Conservation (phyloP, 2,329 filamentous ascomycete species). For the Pyricularia sp. region DNA sequence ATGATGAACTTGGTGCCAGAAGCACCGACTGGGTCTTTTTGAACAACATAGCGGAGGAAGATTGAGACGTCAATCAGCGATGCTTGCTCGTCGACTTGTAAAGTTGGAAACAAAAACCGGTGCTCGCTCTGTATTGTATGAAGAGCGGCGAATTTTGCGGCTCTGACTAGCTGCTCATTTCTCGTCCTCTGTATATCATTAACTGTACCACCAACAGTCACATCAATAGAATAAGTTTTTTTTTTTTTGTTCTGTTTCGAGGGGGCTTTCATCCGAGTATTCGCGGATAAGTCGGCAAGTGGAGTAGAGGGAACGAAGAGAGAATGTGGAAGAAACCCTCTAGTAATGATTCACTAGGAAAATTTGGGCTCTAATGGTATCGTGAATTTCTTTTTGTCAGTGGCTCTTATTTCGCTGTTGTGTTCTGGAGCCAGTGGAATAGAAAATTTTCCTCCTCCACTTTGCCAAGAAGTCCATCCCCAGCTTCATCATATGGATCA, state of each 20-base stretch:
- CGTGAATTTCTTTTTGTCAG: not conserved
- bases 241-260: no score
- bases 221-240: no score
- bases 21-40: constrained; percentile 1
- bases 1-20: not conserved
- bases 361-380: no score
- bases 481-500: not conserved
- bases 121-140: no score
- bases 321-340: not conserved
- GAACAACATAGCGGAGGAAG: constrained; percentile 1
- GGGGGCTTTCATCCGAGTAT: not conserved
- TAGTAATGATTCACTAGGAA: no score
- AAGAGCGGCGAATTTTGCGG: no score
- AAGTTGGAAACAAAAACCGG: not conserved
- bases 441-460: not conserved
- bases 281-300: not conserved
- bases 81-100: not conserved
- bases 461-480: not conserved
- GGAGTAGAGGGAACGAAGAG: not conserved
- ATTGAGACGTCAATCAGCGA: not conserved
- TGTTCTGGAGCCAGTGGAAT: no score
- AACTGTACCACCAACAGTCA: no score
- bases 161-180: no score
- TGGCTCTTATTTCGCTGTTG: not conserved
- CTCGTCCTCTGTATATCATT: no score